Evolutionary conservation across 768 basidiomycete genomes (phyloP).

Genomic region (Trametes punicea): DNA sequence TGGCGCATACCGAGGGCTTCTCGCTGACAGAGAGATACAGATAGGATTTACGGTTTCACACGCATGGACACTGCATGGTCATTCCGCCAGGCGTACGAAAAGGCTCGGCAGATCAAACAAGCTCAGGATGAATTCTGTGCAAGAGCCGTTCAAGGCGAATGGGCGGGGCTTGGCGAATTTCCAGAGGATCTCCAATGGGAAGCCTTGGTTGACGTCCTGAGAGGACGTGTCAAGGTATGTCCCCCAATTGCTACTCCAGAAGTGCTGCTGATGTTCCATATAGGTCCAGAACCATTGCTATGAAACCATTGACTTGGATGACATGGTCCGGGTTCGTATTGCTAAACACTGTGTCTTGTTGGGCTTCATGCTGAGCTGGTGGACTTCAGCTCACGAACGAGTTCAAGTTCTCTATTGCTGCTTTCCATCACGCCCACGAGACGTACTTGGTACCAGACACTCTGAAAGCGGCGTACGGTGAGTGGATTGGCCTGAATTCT

Average conservation of each 20-base stretch:
- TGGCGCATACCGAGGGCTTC: too few species aligned
- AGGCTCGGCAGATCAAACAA: conserved; percentile 60
- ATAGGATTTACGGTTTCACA: conserved; percentile 31
- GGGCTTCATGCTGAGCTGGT: neutral
- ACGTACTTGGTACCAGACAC: conserved; percentile 84
- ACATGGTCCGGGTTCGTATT: conserved; percentile 33
- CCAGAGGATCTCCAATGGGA: conserved; percentile 78
- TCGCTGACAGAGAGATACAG: neutral
- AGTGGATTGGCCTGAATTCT: neutral
- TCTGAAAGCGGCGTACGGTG: conserved; percentile 64
- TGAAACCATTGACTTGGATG: conserved; percentile 63
- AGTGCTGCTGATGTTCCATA: too few species aligned
- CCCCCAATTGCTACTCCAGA: neutral
- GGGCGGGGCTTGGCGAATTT: conserved; percentile 50
- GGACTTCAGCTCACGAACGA: conserved; percentile 74
- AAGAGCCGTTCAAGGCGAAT: conserved; percentile 42
- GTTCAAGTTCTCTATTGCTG: conserved; percentile 79
- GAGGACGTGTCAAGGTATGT: conserved; percentile 71
- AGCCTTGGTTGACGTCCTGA: conserved; percentile 69
- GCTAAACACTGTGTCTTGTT: neutral
- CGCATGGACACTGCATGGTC: conserved; percentile 68
- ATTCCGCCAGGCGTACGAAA: conserved; percentile 67
- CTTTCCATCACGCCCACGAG: conserved; percentile 87
- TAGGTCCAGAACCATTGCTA: conserved; percentile 58
- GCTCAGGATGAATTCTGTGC: conserved; percentile 67